Percentiles rank a stretch among this genome's conserved stretches.
These are phyloP conservation scores for Cenchrus fungigraminus DNA, from an alignment of 176 grass and related monocot genomes.

Conservation along the genomic window DNA sequence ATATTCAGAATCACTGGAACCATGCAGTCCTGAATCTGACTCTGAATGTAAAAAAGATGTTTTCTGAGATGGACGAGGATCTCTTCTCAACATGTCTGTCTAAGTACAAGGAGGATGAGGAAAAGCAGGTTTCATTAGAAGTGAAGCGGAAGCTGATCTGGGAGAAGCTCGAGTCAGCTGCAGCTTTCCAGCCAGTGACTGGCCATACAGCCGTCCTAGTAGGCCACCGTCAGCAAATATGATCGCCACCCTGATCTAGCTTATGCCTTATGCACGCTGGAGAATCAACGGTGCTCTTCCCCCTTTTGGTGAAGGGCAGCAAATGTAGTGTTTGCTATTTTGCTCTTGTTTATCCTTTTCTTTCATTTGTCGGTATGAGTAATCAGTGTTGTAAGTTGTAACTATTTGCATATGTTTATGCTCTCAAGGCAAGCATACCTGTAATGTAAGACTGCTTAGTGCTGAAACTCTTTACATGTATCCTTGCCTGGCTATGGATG, in stretches of 20 bases:
- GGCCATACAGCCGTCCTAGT: constrained; percentile 90
- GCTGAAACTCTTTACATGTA: constrained; percentile 37
- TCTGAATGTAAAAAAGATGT: constrained; percentile 79
- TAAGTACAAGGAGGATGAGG: constrained; percentile 82
- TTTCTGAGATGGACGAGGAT: constrained; percentile 86
- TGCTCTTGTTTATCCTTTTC: background rate
- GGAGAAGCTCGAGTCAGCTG: constrained; percentile 76
- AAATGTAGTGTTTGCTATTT: constrained; percentile 22
- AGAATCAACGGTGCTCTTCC: constrained; percentile 15
- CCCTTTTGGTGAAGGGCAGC: constrained; percentile 37
- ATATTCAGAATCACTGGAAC: constrained; percentile 84
- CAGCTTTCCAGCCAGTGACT: constrained; percentile 79
- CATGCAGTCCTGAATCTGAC: constrained; percentile 84
- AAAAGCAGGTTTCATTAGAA: constrained; percentile 44
- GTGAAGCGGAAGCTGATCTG: constrained; percentile 62
- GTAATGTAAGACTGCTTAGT: constrained; percentile 37
- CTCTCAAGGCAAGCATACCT: constrained; percentile 51
- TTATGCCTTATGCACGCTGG: constrained; percentile 7
- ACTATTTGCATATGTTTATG: constrained; percentile 45
- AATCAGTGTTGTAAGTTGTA: constrained; percentile 52
- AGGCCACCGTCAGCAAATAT: constrained; percentile 46
- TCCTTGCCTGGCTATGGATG: constrained; percentile 41
- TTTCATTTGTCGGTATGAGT: constrained; percentile 24
- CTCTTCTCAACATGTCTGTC: constrained; percentile 60
- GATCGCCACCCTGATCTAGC: constrained; percentile 45